Percentiles rank a stretch among this genome's conserved stretches.
Conservation (phyloP, 257 asterid species). For the Salvia miltiorrhiza region DNA sequence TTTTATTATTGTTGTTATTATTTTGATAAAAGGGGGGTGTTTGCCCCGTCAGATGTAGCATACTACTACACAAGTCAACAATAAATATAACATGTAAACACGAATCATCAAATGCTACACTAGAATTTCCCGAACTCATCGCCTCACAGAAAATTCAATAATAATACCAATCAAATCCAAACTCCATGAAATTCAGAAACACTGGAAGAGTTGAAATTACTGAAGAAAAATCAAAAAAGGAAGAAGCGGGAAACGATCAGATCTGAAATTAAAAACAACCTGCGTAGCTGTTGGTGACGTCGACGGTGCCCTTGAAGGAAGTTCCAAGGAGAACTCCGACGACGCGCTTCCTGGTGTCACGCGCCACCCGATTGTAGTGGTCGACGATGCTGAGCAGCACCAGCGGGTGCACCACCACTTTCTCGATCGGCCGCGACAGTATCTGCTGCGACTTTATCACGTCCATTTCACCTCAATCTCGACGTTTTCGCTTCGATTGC, state of each 20-base stretch:
- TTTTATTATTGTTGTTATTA: background rate
- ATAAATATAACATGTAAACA: background rate
- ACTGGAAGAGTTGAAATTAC: background rate
- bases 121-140: background rate
- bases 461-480: constrained; percentile 44
- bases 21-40: background rate
- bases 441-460: constrained; percentile 90
- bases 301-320: constrained; percentile 84
- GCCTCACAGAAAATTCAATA: background rate
- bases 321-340: constrained; percentile 88
- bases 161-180: background rate
- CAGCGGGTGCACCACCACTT: constrained; percentile 91
- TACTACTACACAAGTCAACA: background rate
- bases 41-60: background rate
- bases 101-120: background rate
- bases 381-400: constrained; percentile 93
- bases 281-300: constrained; percentile 92
- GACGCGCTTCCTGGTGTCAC: constrained; percentile 89
- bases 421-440: constrained; percentile 72
- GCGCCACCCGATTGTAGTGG: constrained; percentile 95
- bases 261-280: constrained; percentile 51
- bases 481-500: background rate
- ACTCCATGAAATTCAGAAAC: background rate
- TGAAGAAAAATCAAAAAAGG: background rate
- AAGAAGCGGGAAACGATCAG: constrained; percentile 26